Base-by-base conservation (phyloP, 495 filamentous ascomycete genomes). In the Tuber indicum region DNA sequence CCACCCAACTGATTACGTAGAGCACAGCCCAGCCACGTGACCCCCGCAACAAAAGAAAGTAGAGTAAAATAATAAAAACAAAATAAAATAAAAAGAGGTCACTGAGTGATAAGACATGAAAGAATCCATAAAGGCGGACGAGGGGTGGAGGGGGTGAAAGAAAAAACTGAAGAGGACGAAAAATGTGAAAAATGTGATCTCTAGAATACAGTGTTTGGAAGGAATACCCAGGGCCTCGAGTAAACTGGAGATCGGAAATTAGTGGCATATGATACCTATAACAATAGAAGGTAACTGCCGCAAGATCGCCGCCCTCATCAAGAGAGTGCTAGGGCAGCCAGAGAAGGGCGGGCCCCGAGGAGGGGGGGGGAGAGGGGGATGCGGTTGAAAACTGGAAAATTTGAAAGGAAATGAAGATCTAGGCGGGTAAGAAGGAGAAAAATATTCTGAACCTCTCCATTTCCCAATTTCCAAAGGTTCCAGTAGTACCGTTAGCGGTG, bases 391-490 rank as follows among this genome's bases (percentile, higher is more conserved):
- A 74, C 32, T 41, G 41, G 32, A 47, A 52, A 52, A 26, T 58
- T 26, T 14, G 52, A n/a, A 52, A 23, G 49, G 49, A 52, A 52
- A 52, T 52, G 23, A 66, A 66, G 8, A 36, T 36, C 58, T 66
- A 66, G 58, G 58, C 58, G 47, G 78, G 76, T 74, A 81, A 74
- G 72, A 92, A 75, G 82, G 90, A 89, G 70, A 89, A 86, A 80
- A 90, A 90, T 16, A 92, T 83, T 17, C 87, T 90, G 66, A 92
- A 84, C 77, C 87, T 91, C 85, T 94, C 92, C 81, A 92, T 84
- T 78, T 93, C 92, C 75, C 86, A 75, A 89, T 90, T 10, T 87
- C 86, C 17, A 16, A 66, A 66, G 26, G 58, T 36, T 17, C 58
- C 58, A 8, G 6, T 36, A 66, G 14, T 5, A 14, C 58, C 26